Evolutionary conservation across 352 stramenopile species (phyloP), one percentile per base, ranked within the genome.

Genomic region (Pythium oligandrum): DNA sequence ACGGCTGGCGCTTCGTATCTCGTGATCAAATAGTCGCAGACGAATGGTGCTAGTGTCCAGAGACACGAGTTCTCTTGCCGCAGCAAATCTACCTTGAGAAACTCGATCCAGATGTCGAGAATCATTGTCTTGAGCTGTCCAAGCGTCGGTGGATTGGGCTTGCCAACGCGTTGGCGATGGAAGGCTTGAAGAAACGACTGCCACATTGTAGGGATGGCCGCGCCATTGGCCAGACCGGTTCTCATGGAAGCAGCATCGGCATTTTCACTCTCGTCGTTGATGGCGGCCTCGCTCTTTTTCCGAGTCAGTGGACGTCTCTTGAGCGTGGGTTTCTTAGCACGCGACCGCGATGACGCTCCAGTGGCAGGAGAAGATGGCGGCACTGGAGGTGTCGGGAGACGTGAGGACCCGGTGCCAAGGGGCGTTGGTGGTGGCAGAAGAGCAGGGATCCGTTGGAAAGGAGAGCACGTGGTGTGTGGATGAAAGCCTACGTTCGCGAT

Each of bases 61-160:
- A 88, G 63, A 40, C 67, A 75, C 0, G 55, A 53, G 6, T 71
- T 83, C 44, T 91, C 78, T 0, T 80, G 38, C 43, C 88, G 77
- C 26, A 84, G 49, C 30, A 80, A 63, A 39, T 91, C 81, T 0
- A 63, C 52, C 44, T 91, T 91, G 55, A 89, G 60, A 43, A 88
- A 88, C 57, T 91, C 81, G 52, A 89, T 68, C 57, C 78, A 84
- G 4, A 91, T 70, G 49, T 91, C 81, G 4, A 91, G 58, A 2
- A 89, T 64, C 12, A 88, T 52, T 11, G 71, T 75, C 53, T 78
- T 78, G 9, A 70, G 10, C 37, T 80, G 67, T 2, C 60, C 60
- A 31, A 77, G 63, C 34, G 57, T 55, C 12, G 61, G 47, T 8
- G 48, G 44, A 11, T n/a, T 40, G 6, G 42, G 42, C 26, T 66